Conservation (phyloP, 768 basidiomycete species). For the Pleurotus cornucopiae region DNA sequence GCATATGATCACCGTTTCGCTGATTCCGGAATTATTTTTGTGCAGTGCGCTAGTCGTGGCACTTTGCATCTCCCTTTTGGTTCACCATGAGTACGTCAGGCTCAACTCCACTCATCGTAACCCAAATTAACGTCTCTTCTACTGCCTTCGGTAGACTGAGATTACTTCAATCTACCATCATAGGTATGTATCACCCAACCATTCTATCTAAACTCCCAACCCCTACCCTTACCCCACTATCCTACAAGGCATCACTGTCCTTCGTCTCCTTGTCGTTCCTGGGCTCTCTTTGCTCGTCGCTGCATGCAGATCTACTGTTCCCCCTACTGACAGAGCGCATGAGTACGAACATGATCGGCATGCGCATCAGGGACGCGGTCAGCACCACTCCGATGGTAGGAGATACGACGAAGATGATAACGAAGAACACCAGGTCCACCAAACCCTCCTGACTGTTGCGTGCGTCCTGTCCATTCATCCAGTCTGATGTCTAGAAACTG, state of each 20-base stretch:
- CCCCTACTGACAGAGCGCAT: constrained; percentile 9
- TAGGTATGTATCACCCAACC: constrained; percentile 22
- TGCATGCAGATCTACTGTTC: no score
- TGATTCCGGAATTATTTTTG: no score
- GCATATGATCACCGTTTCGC: not conserved
- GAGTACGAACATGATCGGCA: constrained; percentile 65
- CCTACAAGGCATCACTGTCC: not conserved
- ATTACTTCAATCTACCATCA: constrained; percentile 65
- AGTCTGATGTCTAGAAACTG: no score
- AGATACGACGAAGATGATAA: no score
- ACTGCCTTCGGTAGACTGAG: constrained; percentile 36
- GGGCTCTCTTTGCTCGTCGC: not conserved
- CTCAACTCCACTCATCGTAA: not conserved
- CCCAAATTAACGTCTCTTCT: not conserved
- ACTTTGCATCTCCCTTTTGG: constrained; percentile 60
- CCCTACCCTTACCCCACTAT: not conserved
- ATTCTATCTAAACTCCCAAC: no score
- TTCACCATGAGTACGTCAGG: constrained; percentile 62
- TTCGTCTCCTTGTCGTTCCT: not conserved
- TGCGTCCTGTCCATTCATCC: constrained; percentile 16
- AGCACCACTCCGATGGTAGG: no score
- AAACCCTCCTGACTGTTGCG: constrained; percentile 67
- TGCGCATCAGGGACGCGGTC: constrained; percentile 35
- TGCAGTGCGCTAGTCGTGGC: constrained; percentile 66
- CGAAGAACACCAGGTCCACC: constrained; percentile 52